Evolutionary conservation across 2,329 filamentous ascomycete genomes (phyloP).

Genomic region (Cladosporium velox): DNA sequence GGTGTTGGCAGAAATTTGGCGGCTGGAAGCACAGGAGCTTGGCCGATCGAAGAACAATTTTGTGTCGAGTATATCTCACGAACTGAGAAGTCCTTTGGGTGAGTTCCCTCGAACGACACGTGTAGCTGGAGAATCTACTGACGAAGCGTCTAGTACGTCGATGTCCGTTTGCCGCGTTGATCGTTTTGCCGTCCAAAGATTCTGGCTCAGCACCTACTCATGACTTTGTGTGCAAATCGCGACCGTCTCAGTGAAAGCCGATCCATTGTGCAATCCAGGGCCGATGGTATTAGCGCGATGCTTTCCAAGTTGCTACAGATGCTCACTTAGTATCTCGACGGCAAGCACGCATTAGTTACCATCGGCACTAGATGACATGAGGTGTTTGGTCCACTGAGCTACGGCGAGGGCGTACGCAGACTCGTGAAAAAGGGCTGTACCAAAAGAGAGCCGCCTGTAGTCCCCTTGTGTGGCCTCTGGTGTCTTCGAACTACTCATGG

Average conservation of each 20-base stretch:
- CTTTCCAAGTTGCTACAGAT: neutral
- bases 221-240: too few species aligned
- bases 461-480: neutral
- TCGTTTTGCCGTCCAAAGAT: neutral
- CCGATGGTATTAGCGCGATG: neutral
- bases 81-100: slow-evolving; percentile 48
- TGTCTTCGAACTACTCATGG: neutral
- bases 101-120: neutral
- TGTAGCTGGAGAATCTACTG: neutral
- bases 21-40: slow-evolving; percentile 42
- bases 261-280: neutral
- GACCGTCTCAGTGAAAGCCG: neutral
- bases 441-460: neutral
- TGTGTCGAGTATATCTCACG: slow-evolving; percentile 55
- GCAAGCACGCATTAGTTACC: neutral
- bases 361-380: neutral
- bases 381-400: neutral
- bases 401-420: neutral
- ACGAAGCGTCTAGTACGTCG: neutral
- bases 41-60: slow-evolving; percentile 56
- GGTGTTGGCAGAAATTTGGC: slow-evolving; percentile 44
- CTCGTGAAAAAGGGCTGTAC: neutral
- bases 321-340: neutral
- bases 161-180: neutral
- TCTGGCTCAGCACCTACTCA: neutral